Percentiles rank a stretch among this genome's conserved stretches.
Conservation (phyloP, 352 stramenopile genomes). For the Pythium folliculosum region DNA sequence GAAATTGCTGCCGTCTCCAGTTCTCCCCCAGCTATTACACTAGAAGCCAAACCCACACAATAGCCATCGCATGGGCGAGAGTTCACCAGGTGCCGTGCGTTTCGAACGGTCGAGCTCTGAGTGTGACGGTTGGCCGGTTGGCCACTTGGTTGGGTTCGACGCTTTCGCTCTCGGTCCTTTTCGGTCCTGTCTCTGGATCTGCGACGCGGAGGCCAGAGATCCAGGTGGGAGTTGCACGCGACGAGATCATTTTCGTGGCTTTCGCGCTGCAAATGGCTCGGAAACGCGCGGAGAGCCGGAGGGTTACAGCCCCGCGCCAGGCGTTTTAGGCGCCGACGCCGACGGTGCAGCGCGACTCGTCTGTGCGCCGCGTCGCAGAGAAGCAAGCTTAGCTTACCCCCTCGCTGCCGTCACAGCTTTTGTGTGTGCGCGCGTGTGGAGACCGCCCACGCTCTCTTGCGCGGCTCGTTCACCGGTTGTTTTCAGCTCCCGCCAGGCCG, state of each 20-base stretch:
- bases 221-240: slow-evolving; percentile 17
- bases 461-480: neutral
- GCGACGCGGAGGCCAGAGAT: slow-evolving; percentile 7
- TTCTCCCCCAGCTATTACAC: too few relatives aligned
- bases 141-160: too few relatives aligned
- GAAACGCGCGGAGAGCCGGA: slow-evolving; percentile 13
- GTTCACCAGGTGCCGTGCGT: too few relatives aligned
- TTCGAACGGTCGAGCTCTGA: too few relatives aligned
- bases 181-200: slow-evolving; percentile 19
- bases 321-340: neutral
- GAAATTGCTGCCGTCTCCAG: too few relatives aligned
- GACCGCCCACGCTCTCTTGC: neutral
- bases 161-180: too few relatives aligned
- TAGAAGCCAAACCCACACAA: too few relatives aligned
- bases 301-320: slow-evolving; percentile 1
- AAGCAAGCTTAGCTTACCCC: neutral
- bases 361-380: slow-evolving; percentile 13
- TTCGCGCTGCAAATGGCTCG: neutral
- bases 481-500: neutral
- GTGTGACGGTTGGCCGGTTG: too few relatives aligned
- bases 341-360: slow-evolving; percentile 1
- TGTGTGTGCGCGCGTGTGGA: neutral
- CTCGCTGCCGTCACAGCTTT: neutral
- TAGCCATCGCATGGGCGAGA: too few relatives aligned
- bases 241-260: slow-evolving; percentile 10